phyloP scores from a whole-genome alignment of 345 rosid genomes.

The Acer negundo region DNA sequence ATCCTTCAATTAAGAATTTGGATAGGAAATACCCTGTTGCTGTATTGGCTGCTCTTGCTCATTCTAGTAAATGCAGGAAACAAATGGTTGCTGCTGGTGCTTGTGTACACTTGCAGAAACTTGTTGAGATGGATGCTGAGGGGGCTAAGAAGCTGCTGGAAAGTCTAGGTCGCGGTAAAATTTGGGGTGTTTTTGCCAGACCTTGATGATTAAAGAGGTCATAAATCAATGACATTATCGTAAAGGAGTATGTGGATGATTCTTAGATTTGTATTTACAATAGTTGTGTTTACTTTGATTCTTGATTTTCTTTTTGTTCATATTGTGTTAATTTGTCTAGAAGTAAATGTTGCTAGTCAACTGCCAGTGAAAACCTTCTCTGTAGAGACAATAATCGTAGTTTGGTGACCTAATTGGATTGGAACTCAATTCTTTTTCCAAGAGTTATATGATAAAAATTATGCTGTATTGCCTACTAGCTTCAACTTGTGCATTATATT shows the following conservation, averaged over 20 bases:
- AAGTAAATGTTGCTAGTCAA: constrained; percentile 22
- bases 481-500: not conserved
- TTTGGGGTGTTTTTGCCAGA: constrained; percentile 80
- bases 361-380: constrained; percentile 16
- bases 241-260: constrained; percentile 15
- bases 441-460: constrained; percentile 22
- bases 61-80: constrained; percentile 71
- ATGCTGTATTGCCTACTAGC: not conserved
- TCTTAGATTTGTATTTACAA: constrained; percentile 45
- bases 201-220: constrained; percentile 30
- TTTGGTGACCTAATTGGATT: constrained; percentile 40
- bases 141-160: constrained; percentile 87
- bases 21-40: constrained; percentile 66
- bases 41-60: constrained; percentile 57
- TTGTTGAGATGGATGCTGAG: constrained; percentile 70
- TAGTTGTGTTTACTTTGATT: constrained; percentile 28
- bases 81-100: constrained; percentile 82
- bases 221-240: not conserved
- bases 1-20: constrained; percentile 55
- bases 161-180: constrained; percentile 64
- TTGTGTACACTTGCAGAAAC: constrained; percentile 64
- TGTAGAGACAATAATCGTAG: constrained; percentile 36
- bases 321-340: constrained; percentile 41
- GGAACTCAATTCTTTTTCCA: constrained; percentile 15
- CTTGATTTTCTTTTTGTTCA: constrained; percentile 35